Conservation (phyloP, 345 rosid genomes). For the Sapria himalayana region DNA sequence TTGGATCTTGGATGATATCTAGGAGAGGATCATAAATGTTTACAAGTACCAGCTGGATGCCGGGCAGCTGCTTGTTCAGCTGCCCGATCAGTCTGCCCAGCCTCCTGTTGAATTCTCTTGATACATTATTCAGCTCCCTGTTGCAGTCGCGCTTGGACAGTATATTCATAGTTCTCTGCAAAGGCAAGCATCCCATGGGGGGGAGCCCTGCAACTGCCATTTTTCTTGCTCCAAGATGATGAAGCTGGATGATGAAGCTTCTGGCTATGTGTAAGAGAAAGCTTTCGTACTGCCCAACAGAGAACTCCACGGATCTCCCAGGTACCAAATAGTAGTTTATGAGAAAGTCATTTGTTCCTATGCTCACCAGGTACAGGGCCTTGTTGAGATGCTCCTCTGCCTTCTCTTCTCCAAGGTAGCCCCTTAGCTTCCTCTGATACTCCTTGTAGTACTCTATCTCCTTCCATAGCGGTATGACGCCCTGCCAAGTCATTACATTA, state of each 20-base stretch:
- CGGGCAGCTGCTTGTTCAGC: slow-evolving; percentile 28
- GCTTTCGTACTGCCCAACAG: slow-evolving; percentile 27
- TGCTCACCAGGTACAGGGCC: slow-evolving; percentile 47
- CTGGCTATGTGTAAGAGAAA: slow-evolving; percentile 33
- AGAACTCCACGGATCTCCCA: slow-evolving; percentile 18
- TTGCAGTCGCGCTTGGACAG: slow-evolving; percentile 22
- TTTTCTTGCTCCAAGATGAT: slow-evolving; percentile 51
- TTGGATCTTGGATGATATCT: slow-evolving; percentile 32
- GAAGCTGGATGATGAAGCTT: slow-evolving; percentile 32
- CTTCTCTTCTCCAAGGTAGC: slow-evolving; percentile 23
- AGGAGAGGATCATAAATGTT: slow-evolving; percentile 21
- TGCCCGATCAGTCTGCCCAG: slow-evolving; percentile 12
- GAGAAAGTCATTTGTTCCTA: slow-evolving; percentile 76
- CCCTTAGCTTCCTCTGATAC: slow-evolving; percentile 33
- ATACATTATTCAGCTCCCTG: slow-evolving; percentile 40
- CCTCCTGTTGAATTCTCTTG: slow-evolving; percentile 37
- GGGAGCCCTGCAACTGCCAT: slow-evolving; percentile 34
- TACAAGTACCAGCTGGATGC: slow-evolving; percentile 22
- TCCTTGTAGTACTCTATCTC: slow-evolving; percentile 61
- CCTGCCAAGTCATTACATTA: too few species aligned
- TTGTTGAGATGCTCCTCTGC: slow-evolving; percentile 31
- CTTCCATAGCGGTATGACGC: slow-evolving; percentile 68
- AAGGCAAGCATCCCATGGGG: slow-evolving; percentile 75
- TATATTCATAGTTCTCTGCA: slow-evolving; percentile 52
- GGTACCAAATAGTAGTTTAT: slow-evolving; percentile 44